These are phyloP conservation scores for Akebia trifoliata DNA, from an alignment of 164 flowering plant genomes.

Conservation along the genomic window DNA sequence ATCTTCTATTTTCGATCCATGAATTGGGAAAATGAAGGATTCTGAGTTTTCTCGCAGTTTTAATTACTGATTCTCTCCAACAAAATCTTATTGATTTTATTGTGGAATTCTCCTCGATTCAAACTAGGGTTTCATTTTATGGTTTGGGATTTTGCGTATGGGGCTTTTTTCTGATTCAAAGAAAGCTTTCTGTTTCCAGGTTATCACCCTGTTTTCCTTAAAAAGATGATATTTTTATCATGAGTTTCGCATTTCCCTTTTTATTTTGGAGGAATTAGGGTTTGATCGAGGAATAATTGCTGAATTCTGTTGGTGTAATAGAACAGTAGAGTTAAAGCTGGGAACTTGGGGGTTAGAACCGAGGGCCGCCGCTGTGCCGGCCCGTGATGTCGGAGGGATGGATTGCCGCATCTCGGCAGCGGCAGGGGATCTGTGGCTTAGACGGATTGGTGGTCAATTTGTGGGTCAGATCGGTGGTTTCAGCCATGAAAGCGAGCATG, in stretches of 20 bases:
- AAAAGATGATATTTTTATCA: not conserved
- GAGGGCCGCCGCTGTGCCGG: not conserved
- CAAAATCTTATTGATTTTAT: no score
- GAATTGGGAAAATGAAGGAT: no score
- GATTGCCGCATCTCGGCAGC: conserved; percentile 36
- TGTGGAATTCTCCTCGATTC: no score
- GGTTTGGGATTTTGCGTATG: not conserved
- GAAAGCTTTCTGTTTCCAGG: no score
- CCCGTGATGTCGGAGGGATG: conserved; percentile 20
- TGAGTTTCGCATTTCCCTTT: conserved; percentile 1
- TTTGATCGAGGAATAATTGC: conserved; percentile 1
- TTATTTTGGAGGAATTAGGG: conserved; percentile 1
- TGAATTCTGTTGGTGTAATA: not conserved
- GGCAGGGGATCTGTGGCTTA: conserved; percentile 35
- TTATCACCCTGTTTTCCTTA: no score
- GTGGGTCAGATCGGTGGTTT: conserved; percentile 40
- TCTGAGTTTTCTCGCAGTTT: no score
- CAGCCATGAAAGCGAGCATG: conserved; percentile 89
- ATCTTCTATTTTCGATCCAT: no score
- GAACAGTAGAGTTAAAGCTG: conserved; percentile 10
- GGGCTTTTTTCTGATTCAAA: no score
- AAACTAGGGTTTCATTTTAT: no score
- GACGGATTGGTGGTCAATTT: conserved; percentile 26
- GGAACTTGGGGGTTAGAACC: conserved; percentile 18
- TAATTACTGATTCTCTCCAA: no score